phyloP scores from a whole-genome alignment of 306 rosid genomes.

The cucumber (Cucumis sativus) region Cucumber_9930_V3 NC_026660.2:23184501-23185000 shows the following conservation, averaged over 20 bases:
- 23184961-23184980: slow-evolving; percentile 85
- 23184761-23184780: slow-evolving; percentile 65
- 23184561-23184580: background rate
- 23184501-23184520: background rate
- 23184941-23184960: slow-evolving; percentile 86
- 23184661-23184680: background rate
- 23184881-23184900: slow-evolving; percentile 94
- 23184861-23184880: slow-evolving; percentile 66
- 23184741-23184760: slow-evolving; percentile 68
- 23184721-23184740: slow-evolving; percentile 22
- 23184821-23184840: slow-evolving; percentile 79
- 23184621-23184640: background rate
- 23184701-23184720: slow-evolving; percentile 6
- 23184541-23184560: background rate
- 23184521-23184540: background rate
- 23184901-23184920: slow-evolving; percentile 81
- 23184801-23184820: slow-evolving; percentile 94
- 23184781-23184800: slow-evolving; percentile 69
- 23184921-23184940: slow-evolving; percentile 96
- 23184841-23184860: slow-evolving; percentile 76
- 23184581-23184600: background rate
- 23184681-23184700: background rate
- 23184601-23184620: background rate
- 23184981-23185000: slow-evolving; percentile 54
- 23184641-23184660: background rate